phyloP scores from a whole-genome alignment of 1,284 basidiomycete genomes.

The Cutaneotrichosporon daszewskae region DNA sequence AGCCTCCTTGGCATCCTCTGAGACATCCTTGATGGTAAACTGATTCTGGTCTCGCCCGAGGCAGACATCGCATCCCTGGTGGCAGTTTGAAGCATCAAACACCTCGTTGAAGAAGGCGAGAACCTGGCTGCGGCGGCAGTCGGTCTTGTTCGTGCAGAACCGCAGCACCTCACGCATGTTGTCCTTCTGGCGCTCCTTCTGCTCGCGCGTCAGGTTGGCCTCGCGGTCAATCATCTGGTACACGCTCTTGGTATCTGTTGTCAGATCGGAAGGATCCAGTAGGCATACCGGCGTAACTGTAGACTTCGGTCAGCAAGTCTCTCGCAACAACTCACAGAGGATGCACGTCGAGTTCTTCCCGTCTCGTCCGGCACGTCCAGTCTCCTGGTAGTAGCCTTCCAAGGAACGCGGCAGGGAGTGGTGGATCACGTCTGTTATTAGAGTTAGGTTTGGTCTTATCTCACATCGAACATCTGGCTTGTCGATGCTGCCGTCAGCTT shows the following conservation, averaged over 20 bases:
- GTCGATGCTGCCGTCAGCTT: slow-evolving; percentile 57
- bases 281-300: slow-evolving; percentile 50
- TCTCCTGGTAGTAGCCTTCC: slow-evolving; percentile 77
- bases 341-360: slow-evolving; percentile 61
- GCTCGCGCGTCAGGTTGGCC: slow-evolving; percentile 49
- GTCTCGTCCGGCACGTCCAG: slow-evolving; percentile 76
- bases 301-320: slow-evolving; percentile 52
- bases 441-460: no score
- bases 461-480: slow-evolving; percentile 63
- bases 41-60: slow-evolving; percentile 27
- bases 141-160: slow-evolving; percentile 74
- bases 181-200: slow-evolving; percentile 57
- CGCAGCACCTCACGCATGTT: slow-evolving; percentile 59
- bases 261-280: no score
- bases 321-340: slow-evolving; percentile 46
- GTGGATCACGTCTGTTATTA: slow-evolving; percentile 66
- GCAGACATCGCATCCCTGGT: slow-evolving; percentile 46
- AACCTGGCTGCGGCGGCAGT: slow-evolving; percentile 81
- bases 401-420: slow-evolving; percentile 63
- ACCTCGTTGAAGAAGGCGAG: slow-evolving; percentile 53
- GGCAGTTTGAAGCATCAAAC: slow-evolving; percentile 41
- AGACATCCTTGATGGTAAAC: slow-evolving; percentile 37
- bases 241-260: slow-evolving; percentile 54
- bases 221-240: slow-evolving; percentile 56
- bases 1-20: slow-evolving; percentile 28